Evolutionary conservation across 139 green algal genomes (phyloP).

Genomic region (Volvox africanus): DNA sequence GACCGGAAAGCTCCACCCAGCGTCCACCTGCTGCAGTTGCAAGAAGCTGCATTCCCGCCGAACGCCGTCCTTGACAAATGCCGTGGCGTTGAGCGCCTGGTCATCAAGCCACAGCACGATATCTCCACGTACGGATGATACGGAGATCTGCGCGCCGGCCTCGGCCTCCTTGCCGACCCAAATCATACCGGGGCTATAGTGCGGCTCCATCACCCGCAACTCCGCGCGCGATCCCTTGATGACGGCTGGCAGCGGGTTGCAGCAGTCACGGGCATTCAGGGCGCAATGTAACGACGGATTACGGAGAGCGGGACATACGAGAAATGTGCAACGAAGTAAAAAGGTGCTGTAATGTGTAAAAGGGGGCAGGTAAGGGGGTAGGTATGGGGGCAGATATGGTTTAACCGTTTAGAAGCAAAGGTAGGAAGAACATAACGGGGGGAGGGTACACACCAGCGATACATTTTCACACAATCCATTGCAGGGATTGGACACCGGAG

Average conservation of each 20-base stretch:
- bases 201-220: constrained; percentile 33
- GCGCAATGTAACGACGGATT: too few species aligned
- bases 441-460: too few species aligned
- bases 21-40: constrained; percentile 45
- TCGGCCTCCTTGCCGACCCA: constrained; percentile 69
- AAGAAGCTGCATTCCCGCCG: constrained; percentile 54
- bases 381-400: too few species aligned
- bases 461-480: too few species aligned
- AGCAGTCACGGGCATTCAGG: too few species aligned
- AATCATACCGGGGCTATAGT: constrained; percentile 53
- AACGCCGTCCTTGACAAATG: constrained; percentile 60
- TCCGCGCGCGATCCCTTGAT: constrained; percentile 35
- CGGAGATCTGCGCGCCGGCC: constrained; percentile 60
- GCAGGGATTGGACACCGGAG: too few species aligned
- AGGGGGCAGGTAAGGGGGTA: too few species aligned
- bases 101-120: constrained; percentile 61
- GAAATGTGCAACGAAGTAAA: too few species aligned
- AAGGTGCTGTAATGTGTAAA: too few species aligned
- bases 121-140: constrained; percentile 55
- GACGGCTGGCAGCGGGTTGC: not conserved
- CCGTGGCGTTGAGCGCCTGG: constrained; percentile 53
- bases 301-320: too few species aligned
- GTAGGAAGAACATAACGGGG: too few species aligned
- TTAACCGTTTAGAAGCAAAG: too few species aligned
- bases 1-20: not conserved